Base-by-base conservation (phyloP, 768 basidiomycete species). In the Neoboletus magnificus region DNA sequence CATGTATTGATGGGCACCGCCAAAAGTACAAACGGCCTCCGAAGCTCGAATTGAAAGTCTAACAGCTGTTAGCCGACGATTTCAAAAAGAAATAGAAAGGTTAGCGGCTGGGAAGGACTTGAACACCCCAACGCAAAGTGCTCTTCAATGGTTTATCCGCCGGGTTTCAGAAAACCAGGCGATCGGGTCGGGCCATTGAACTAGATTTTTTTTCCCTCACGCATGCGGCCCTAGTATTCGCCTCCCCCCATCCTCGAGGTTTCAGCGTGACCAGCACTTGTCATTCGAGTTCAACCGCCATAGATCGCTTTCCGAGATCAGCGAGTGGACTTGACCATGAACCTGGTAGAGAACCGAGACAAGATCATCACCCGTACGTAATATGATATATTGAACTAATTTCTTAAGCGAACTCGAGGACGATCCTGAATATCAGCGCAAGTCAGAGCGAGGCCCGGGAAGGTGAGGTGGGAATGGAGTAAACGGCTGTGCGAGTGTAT, bases 251-350 rank as follows among this genome's bases (percentile, higher is more conserved):
- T 30, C 61, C 52, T 48, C 52, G 46, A 48, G 52, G 49, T 13
- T 33, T 52, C 50, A 41, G 51, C 29, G 18, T 23, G 58, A 64
- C 18, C 35, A 42, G 27, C 42, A 15, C 43, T 12, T 42, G 42
- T 46, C 48, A 25, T 42, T 33, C 49, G 20, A 23, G 35, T 22
- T 36, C 12, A 10, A 52, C 35, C 27, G 35, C 49, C 48, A 44
- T 40, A 43, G 44, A 51, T 41, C 43, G 37, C 22, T 27, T 12
- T 39, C 37, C 27, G 27, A 27, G 27, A 5, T 27, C 27, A 27
- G 27, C 27, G 27, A 27, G 27, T 27, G 27, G 27, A 27, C 5
- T 27, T 27, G 27, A n/a, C n/a, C n/a, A n/a, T n/a, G n/a, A n/a
- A n/a, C n/a, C n/a, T n/a, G n/a, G n/a, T n/a, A n/a, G n/a, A n/a